phyloP scores from a whole-genome alignment of 2,329 filamentous ascomycete genomes.

The Parascedosporium putredinis region DNA sequence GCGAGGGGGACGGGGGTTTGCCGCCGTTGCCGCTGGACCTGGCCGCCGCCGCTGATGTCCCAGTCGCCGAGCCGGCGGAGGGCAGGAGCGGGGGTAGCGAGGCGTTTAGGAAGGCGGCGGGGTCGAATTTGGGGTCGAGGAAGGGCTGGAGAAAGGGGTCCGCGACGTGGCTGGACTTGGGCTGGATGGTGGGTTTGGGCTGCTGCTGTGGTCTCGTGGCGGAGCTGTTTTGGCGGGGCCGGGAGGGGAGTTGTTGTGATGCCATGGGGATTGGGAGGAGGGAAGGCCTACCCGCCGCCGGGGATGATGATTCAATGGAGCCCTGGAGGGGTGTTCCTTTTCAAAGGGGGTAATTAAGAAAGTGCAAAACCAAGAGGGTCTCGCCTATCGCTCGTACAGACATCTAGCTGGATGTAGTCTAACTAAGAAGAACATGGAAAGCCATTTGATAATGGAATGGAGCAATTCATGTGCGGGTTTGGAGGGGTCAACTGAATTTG shows the following conservation, averaged over 20 bases:
- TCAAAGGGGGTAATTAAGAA: no score
- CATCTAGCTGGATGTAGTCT: no score
- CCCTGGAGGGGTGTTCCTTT: no score
- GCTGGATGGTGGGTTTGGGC: slow-evolving; percentile 26
- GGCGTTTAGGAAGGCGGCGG: slow-evolving; percentile 75
- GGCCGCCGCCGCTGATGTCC: slow-evolving; percentile 10
- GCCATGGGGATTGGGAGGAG: slow-evolving; percentile 1
- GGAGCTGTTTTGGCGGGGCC: slow-evolving; percentile 37
- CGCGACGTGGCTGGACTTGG: slow-evolving; percentile 52
- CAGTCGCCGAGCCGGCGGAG: no score
- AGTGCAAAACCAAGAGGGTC: no score
- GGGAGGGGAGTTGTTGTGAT: slow-evolving; percentile 23
- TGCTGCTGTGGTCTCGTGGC: slow-evolving; percentile 28
- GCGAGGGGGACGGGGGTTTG: slow-evolving; percentile 53
- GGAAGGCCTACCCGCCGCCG: no score
- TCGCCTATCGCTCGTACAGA: no score
- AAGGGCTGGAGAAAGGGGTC: slow-evolving; percentile 69
- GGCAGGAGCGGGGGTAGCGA: slow-evolving; percentile 58
- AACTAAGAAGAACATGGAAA: no score
- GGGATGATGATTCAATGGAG: no score
- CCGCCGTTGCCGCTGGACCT: slow-evolving; percentile 14
- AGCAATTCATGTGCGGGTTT: no score
- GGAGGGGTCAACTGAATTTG: no score
- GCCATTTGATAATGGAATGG: no score
- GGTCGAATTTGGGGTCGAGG: slow-evolving; percentile 65